Conservation (phyloP, 768 basidiomycete genomes). For the Boletus rufocinnamomeus region DNA sequence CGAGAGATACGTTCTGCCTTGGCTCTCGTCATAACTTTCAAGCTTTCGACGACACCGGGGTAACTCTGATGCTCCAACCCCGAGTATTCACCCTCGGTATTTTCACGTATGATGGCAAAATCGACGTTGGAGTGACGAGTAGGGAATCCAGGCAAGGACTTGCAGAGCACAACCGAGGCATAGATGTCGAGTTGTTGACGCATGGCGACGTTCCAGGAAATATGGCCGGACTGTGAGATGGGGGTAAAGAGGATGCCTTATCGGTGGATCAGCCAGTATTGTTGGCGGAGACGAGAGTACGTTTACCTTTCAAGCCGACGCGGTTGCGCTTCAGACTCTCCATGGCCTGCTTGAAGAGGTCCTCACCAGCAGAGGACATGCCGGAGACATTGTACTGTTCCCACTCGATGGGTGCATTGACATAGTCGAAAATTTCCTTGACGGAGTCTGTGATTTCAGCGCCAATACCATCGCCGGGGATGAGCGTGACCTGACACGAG, state of each 20-base stretch:
- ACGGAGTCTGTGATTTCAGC: conserved; percentile 97
- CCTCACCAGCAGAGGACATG: conserved; percentile 91
- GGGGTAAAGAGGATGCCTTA: conserved; percentile 98
- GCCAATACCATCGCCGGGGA: conserved; percentile 98
- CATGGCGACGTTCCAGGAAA: conserved; percentile 99
- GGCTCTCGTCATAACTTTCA: conserved; percentile 94
- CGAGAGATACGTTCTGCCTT: conserved; percentile 96
- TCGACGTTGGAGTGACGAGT: conserved; percentile 97
- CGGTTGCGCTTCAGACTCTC: conserved; percentile 96
- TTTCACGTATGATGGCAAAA: conserved; percentile 99
- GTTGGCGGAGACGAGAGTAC: conserved; percentile 1
- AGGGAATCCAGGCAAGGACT: conserved; percentile 93
- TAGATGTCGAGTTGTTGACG: conserved; percentile 99
- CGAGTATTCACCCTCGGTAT: conserved; percentile 99
- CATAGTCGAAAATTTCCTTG: conserved; percentile 96
- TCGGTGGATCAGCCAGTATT: conserved; percentile 5
- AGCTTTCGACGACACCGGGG: conserved; percentile 96
- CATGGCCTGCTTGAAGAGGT: conserved; percentile 96
- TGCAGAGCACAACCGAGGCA: conserved; percentile 97
- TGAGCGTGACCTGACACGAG: conserved; percentile 79
- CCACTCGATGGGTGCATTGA: conserved; percentile 99
- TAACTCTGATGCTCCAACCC: conserved; percentile 97
- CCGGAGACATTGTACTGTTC: conserved; percentile 98
- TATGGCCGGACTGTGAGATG: conserved; percentile 93
- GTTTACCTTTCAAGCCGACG: conserved; percentile 94